These are phyloP conservation scores for Phoenix roebelenii DNA, from an alignment of 176 grass and related monocot genomes.

Conservation along the genomic window DNA sequence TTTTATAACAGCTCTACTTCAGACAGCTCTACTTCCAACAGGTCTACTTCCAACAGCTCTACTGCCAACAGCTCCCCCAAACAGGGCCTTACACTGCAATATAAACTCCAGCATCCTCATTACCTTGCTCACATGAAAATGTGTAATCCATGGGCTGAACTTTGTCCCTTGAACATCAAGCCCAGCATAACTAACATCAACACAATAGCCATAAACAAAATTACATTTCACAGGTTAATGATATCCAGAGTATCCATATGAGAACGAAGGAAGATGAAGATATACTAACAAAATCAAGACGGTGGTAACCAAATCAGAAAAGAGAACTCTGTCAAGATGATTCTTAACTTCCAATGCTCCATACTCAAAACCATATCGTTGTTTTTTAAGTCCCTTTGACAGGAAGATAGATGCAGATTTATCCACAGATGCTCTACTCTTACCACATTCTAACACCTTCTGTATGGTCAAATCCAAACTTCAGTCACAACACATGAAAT, in stretches of 20 bases:
- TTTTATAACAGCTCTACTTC: too few relatives aligned
- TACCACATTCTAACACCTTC: conserved; percentile 73
- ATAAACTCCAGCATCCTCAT: background rate
- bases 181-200: conserved; percentile 36
- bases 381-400: conserved; percentile 46
- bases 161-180: conserved; percentile 25
- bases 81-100: too few relatives aligned
- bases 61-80: too few relatives aligned
- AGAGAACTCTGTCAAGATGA: conserved; percentile 65
- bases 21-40: too few relatives aligned
- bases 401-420: conserved; percentile 56
- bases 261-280: background rate
- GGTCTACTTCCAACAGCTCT: too few relatives aligned
- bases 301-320: conserved; percentile 66
- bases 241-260: too few relatives aligned
- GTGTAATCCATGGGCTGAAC: conserved; percentile 50
- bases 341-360: conserved; percentile 68
- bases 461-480: conserved; percentile 33
- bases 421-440: conserved; percentile 35
- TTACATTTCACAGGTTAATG: too few relatives aligned
- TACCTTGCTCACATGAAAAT: conserved; percentile 92
- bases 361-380: conserved; percentile 90
- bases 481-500: background rate
- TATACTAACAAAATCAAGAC: conserved; percentile 71
- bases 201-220: too few relatives aligned